Conservation (phyloP, 257 asterid genomes). For the Eucommia ulmoides region DNA sequence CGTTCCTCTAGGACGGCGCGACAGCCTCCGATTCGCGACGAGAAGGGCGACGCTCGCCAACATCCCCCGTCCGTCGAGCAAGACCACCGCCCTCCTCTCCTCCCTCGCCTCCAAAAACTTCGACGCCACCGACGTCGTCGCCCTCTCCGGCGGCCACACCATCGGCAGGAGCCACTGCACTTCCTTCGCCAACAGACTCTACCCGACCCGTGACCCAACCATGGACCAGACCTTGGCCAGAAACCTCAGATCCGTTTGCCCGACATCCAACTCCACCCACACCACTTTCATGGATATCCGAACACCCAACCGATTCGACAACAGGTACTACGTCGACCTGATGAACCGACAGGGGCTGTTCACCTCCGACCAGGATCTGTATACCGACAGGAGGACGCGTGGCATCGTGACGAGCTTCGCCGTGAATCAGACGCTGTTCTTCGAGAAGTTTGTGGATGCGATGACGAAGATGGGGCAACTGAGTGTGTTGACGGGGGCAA, state of each 20-base stretch:
- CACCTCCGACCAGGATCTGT: neutral
- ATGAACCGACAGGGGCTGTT: neutral
- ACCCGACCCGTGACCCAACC: neutral
- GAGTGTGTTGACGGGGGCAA: no score
- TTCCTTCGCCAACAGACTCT: neutral
- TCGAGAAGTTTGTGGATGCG: no score
- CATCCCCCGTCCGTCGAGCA: slow-evolving; percentile 48
- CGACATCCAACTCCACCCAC: neutral
- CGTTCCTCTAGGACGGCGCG: slow-evolving; percentile 53
- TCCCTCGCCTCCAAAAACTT: slow-evolving; percentile 37
- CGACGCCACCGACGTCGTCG: slow-evolving; percentile 41
- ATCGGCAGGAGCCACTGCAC: neutral
- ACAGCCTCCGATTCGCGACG: slow-evolving; percentile 39
- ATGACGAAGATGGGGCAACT: no score
- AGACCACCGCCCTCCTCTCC: slow-evolving; percentile 29
- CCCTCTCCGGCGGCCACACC: neutral
- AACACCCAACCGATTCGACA: neutral
- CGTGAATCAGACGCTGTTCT: no score
- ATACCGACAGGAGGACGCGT: neutral
- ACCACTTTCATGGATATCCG: neutral
- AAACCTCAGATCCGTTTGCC: neutral
- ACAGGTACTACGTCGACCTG: neutral
- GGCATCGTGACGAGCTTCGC: no score
- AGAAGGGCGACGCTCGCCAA: slow-evolving; percentile 26
- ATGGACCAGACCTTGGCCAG: neutral